Evolutionary conservation across 169 alveolate genomes (phyloP).

Genomic region (Amoebophrya sp.): DNA sequence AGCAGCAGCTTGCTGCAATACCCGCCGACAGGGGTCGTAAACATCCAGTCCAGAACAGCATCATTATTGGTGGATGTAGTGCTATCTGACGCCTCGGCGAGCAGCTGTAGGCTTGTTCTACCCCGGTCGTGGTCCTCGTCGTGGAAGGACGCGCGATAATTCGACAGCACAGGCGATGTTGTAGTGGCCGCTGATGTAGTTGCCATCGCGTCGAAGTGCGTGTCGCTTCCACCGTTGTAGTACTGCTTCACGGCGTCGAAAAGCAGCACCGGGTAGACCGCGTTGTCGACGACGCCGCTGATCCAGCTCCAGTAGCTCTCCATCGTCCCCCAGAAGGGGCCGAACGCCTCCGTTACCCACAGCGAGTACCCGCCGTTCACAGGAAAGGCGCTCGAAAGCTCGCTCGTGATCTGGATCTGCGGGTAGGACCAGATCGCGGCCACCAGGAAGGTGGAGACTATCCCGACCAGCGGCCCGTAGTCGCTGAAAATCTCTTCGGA

Average conservation of each 20-base stretch:
- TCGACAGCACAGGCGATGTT: too few species aligned
- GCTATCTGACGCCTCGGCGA: too few species aligned
- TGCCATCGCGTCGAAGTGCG: too few species aligned
- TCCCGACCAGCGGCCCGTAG: constrained; percentile 9
- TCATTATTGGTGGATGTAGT: too few species aligned
- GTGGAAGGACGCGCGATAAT: too few species aligned
- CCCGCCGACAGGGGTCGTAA: too few species aligned
- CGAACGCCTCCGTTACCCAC: constrained; percentile 16
- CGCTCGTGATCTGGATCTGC: constrained; percentile 1
- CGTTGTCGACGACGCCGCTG: constrained; percentile 22
- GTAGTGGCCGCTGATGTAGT: too few species aligned
- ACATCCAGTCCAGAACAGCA: too few species aligned
- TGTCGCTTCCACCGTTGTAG: not conserved
- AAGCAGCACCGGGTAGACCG: constrained; percentile 14
- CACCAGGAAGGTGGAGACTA: not conserved
- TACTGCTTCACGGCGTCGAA: not conserved
- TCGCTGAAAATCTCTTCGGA: constrained; percentile 6
- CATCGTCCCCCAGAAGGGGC: constrained; percentile 12
- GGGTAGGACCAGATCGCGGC: not conserved
- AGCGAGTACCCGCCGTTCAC: constrained; percentile 11
- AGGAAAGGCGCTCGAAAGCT: constrained; percentile 11
- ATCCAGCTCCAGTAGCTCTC: constrained; percentile 17
- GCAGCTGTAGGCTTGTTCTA: too few species aligned
- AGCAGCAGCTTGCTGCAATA: too few species aligned
- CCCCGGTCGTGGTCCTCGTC: too few species aligned